Base-by-base conservation (phyloP, 768 basidiomycete species). In the Auriscalpium orientale region DNA sequence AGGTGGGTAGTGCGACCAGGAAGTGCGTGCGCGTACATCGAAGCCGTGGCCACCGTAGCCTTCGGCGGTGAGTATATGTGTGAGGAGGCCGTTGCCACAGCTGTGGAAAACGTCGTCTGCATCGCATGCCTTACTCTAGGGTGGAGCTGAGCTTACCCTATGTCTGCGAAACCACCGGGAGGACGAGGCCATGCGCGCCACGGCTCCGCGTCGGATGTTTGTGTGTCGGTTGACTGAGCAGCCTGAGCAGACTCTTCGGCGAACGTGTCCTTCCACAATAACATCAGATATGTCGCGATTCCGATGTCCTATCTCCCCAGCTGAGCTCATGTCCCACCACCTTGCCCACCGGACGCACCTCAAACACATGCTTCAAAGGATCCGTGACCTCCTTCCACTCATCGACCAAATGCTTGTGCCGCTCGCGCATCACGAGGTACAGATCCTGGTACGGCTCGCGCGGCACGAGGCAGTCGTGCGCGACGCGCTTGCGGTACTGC, bases 31-130 rank as follows among this genome's bases (percentile, higher is more conserved):
- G 8, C 93, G 85, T 7, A 98, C 75, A 67, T 98, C 95, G 62
- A 95, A 79, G 3, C 95, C 95, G 55, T 77, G 73, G 10, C 95
- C 95, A 1, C 64, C 55, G 68, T 95, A 98, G 1, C 95, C 95
- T 72, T 95, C 92, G 5, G 83, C 71, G 18, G 77, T 68, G 2
- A 97, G 80, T 46, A 97, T 93, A 64, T 97, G 93, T 0, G 90
- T 91, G 34, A 98, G 77, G 3, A 98, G 78, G 1, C 92, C 95
- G 61, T 98, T 98, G 0, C 95, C 95, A 65, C 93, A 92, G 20
- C 91, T 94, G 59, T 44, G 12, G 16, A 11, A 22, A 35, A 10
- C 46, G 38, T 38, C 46, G 18, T 53, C 44, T 28, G 55, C 55
- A 18, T 36, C 22, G 36, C 21, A 12, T 12, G 20, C 48, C 28